Evolutionary conservation across 805 yeast species (phyloP).

Genomic region (Isabelozyma pseudorhagii): DNA sequence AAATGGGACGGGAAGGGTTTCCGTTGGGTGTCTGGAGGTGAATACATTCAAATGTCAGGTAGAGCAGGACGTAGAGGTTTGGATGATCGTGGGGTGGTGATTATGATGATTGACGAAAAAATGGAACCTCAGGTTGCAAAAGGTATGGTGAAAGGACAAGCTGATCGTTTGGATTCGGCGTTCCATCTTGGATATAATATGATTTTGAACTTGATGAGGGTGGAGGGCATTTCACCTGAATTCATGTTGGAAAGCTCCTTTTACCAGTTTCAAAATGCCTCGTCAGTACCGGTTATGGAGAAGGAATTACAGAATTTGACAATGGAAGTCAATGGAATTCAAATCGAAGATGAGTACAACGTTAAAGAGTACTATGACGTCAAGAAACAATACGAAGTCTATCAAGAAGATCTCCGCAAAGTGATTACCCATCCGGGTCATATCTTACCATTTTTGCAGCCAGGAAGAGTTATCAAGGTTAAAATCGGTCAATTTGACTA

Average conservation of each 20-base stretch:
- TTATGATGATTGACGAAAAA: slow-evolving; percentile 98
- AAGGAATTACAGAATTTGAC: slow-evolving; percentile 55
- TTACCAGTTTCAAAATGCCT: slow-evolving; percentile 90
- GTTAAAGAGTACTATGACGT: slow-evolving; percentile 83
- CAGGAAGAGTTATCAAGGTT: slow-evolving; percentile 80
- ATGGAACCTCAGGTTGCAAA: slow-evolving; percentile 99
- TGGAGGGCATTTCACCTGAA: slow-evolving; percentile 97
- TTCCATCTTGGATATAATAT: slow-evolving; percentile 96
- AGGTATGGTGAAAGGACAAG: slow-evolving; percentile 99
- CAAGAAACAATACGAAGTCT: slow-evolving; percentile 64
- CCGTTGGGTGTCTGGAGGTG: slow-evolving; percentile 99
- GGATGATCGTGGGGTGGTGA: slow-evolving; percentile 98
- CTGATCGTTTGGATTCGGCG: slow-evolving; percentile 95
- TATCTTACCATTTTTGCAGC: slow-evolving; percentile 76
- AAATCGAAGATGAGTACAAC: slow-evolving; percentile 69
- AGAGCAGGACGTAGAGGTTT: slow-evolving; percentile 99
- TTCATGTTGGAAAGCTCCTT: slow-evolving; percentile 94
- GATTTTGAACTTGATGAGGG: slow-evolving; percentile 94
- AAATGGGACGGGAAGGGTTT: slow-evolving; percentile 98
- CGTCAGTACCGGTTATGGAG: slow-evolving; percentile 85
- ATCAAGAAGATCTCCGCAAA: slow-evolving; percentile 72
- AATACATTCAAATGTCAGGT: slow-evolving; percentile 98
- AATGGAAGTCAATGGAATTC: slow-evolving; percentile 43
- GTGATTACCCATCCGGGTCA: slow-evolving; percentile 91
- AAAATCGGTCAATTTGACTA: slow-evolving; percentile 63